Base-by-base conservation (phyloP, 1,284 basidiomycete genomes). In the Cryptococcus sp. region DNA sequence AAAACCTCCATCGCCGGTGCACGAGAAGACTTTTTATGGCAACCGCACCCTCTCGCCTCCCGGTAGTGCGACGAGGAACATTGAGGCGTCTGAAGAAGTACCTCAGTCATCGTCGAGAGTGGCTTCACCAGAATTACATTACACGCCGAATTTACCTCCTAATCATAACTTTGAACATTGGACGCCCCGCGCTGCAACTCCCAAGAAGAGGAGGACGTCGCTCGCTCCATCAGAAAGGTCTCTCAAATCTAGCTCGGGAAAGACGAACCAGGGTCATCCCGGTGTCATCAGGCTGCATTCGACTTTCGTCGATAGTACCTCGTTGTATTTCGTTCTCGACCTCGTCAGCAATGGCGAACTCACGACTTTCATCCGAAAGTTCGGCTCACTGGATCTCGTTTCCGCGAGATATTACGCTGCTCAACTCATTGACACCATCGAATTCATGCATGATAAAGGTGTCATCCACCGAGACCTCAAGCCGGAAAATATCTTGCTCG, bases 381-480 rank as follows among this genome's bases (percentile, higher is more conserved):
- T 89, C 58, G 94, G 93, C 10, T 96, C 93, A 0, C 80, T 97
- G 38, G 91, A 89, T 17, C 74, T 88, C 17, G 69, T 78, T 4
- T 92, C 89, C 57, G 82, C 89, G 0, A 83, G 86, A 38, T 90
- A 90, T 75, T 96, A 95, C 73, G 82, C 88, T 2, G 93, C 93
- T 0, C 91, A 95, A 70, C 82, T 96, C 41, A 83, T 93, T 45
- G 91, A 93, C 68, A 89, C 92, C 0, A 80, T 96, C 58, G 86
- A 86, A 50, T 94, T 88, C 77, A 94, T 97, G 83, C 93, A 97
- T 73, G 82, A 83, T 50, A 88, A 87, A 66, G 89, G 89, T 5
- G 87, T 97, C 52, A 87, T 94, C 45, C 93, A 97, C 72, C 87
- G 93, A 39, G 91, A 94, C 77, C 82, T 95, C 43, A 96, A 95